phyloP scores from a whole-genome alignment of 2,329 filamentous ascomycete genomes.

The Cryphonectria parasitica region DNA sequence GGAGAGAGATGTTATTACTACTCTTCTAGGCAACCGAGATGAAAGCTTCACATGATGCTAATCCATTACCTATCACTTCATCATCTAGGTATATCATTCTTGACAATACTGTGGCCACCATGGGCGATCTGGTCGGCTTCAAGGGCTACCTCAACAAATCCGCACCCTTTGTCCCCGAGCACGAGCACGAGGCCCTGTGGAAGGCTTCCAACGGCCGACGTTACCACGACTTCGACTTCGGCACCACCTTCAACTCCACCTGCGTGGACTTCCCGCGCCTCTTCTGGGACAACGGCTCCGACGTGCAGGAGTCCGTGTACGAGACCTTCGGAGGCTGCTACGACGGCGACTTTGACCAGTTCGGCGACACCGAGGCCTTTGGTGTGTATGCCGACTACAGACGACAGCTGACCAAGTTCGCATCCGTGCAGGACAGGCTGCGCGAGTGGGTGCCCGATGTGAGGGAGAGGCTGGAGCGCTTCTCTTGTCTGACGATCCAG shows the following conservation, averaged over 20 bases:
- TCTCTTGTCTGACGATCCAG: conserved; percentile 64
- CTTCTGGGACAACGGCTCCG: conserved; percentile 60
- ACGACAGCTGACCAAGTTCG: conserved; percentile 67
- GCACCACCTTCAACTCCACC: conserved; percentile 54
- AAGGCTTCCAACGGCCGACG: conserved; percentile 49
- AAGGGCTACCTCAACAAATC: conserved; percentile 61
- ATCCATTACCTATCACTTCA: not conserved
- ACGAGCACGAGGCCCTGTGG: conserved; percentile 60
- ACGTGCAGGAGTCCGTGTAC: conserved; percentile 50
- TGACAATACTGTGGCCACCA: conserved; percentile 67
- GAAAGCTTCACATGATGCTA: not conserved
- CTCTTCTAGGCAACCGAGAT: too few species aligned
- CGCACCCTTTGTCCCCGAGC: conserved; percentile 53
- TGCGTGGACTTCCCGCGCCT: conserved; percentile 61
- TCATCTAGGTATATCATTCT: conserved; percentile 45
- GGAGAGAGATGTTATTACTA: too few species aligned
- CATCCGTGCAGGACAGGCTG: conserved; percentile 67
- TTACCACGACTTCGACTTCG: conserved; percentile 61
- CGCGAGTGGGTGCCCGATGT: conserved; percentile 67
- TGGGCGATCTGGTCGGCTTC: conserved; percentile 64
- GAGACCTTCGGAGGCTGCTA: conserved; percentile 57
- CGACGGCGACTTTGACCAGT: conserved; percentile 43
- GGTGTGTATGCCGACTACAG: conserved; percentile 66
- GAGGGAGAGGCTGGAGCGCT: conserved; percentile 57
- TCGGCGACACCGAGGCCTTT: conserved; percentile 66